Evolutionary conservation across 495 filamentous ascomycete genomes (phyloP), one percentile per base, ranked within the genome.

Genomic region (Chaetomium cochliodes): DNA sequence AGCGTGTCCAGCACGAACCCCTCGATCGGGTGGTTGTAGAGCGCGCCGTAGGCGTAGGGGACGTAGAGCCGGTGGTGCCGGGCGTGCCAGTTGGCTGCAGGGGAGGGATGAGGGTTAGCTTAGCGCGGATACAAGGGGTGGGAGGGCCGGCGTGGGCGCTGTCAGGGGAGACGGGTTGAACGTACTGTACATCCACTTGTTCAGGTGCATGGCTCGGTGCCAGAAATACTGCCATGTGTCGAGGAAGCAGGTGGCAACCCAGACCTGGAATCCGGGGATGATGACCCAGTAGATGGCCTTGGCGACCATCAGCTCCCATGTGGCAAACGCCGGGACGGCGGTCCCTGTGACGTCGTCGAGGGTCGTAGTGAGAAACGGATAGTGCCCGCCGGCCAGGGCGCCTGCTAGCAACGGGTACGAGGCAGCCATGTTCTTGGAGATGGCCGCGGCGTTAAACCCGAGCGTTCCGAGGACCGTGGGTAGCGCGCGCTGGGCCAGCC

Each of bases 151-250:
- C 3, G 28, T 30, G 2, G 28, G 28, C 6, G 28, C 6, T 30
- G 20, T 23, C 13, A 52, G 23, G 50, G 2, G 23, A 47, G 9
- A 12, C 6, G 16, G 25, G 20, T 16, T n/a, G 47, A 85, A 85
- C 88, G 74, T 82, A 96, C 92, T 90, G 82, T 98, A 98, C 65
- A 98, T 88, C 90, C 91, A 97, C 72, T 90, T 90, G 76, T 96
- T 93, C 78, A 92, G 77, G 74, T 98, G 94, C 92, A 97, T 97
- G 46, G 86, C 85, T 28, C 94, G 89, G 79, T 98, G 94, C 73
- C 89, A 82, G 78, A 97, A 96, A 80, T 98, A 98, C 70, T 98
- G 92, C 91, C 93, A 97, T 41, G 92, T 96, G 79, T 98, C 94
- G 64, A 97, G 82, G 64, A 91, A 75, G 63, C 82, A 78, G 67